Evolutionary conservation across 192 early-diverging fungal species (phyloP).

Genomic region (Umbelopsis vinacea): DNA sequence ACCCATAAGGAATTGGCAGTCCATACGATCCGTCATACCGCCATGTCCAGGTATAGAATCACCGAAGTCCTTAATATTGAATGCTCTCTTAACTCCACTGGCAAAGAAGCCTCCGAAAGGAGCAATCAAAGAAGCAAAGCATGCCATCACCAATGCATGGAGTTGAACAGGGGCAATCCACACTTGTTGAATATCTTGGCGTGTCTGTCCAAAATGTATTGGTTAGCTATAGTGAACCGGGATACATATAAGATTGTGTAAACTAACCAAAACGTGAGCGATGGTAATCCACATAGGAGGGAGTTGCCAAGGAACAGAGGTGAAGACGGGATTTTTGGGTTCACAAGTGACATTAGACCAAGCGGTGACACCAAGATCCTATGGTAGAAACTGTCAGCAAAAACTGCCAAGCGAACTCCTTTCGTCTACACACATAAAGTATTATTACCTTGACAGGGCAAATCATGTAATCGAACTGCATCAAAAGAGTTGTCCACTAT

Average conservation of each 20-base stretch:
- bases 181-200: slow-evolving; percentile 55
- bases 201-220: slow-evolving; percentile 3
- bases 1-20: slow-evolving; percentile 98
- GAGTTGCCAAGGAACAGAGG: slow-evolving; percentile 40
- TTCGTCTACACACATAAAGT: no score
- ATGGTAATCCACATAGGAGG: slow-evolving; percentile 15
- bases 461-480: slow-evolving; percentile 60
- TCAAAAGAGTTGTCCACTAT: slow-evolving; percentile 53
- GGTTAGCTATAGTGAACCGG: background rate
- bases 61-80: slow-evolving; percentile 97
- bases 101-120: slow-evolving; percentile 99
- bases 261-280: slow-evolving; percentile 28
- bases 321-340: slow-evolving; percentile 59
- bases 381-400: background rate
- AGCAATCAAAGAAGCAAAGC: slow-evolving; percentile 93
- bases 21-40: slow-evolving; percentile 96
- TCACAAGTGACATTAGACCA: slow-evolving; percentile 59
- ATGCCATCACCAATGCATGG: slow-evolving; percentile 86
- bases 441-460: slow-evolving; percentile 57
- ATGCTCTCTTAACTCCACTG: slow-evolving; percentile 93
- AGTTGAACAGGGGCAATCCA: slow-evolving; percentile 84
- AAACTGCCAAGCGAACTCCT: no score
- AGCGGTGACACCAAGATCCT: slow-evolving; percentile 53
- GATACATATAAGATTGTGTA: no score
- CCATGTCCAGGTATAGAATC: slow-evolving; percentile 97